Evolutionary conservation across 345 rosid species (phyloP).

Genomic region (Camelina neglecta): DNA sequence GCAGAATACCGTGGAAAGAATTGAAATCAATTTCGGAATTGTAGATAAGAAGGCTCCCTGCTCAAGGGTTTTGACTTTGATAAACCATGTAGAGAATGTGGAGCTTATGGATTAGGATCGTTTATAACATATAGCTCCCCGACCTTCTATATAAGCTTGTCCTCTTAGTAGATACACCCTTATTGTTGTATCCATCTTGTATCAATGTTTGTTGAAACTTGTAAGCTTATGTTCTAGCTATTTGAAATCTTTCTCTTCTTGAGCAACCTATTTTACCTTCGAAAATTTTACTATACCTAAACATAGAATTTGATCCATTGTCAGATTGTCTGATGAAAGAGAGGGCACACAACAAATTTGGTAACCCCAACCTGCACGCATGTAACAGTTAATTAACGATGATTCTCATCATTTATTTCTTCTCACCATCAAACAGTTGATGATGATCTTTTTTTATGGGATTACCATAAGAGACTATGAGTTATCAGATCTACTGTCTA

Average conservation of each 20-base stretch:
- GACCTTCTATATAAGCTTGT: neutral
- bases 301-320: neutral
- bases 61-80: neutral
- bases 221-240: neutral
- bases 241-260: neutral
- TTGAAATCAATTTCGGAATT: conserved; percentile 24
- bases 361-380: too few species aligned
- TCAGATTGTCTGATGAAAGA: neutral
- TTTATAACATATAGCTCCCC: too few species aligned
- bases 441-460: neutral
- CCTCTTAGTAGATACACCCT: too few species aligned
- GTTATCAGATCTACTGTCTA: neutral
- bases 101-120: neutral
- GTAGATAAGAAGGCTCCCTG: neutral
- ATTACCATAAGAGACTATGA: neutral
- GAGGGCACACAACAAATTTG: neutral
- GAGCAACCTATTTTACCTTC: neutral
- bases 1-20: conserved; percentile 54
- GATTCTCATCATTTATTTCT: too few species aligned
- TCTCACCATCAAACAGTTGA: neutral
- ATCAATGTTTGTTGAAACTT: too few species aligned
- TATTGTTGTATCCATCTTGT: neutral
- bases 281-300: neutral
- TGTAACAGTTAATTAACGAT: too few species aligned
- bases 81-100: neutral